Evolutionary conservation across 2,329 filamentous ascomycete genomes (phyloP), one percentile per base, ranked within the genome.

Genomic region (Verticillium klebahnii): DNA sequence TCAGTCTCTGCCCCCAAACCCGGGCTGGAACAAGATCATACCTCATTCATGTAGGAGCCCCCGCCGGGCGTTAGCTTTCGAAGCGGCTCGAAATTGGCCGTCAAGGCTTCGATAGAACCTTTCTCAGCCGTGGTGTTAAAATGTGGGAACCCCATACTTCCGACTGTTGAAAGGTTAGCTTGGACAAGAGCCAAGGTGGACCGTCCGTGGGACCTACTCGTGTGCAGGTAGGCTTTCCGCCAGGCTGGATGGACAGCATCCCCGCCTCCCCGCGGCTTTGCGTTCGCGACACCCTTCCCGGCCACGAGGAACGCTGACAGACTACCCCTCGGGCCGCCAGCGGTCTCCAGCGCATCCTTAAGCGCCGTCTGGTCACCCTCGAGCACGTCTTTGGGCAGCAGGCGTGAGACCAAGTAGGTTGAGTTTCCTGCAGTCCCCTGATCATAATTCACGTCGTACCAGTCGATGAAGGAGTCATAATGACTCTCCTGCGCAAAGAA

Each of bases 191-290:
- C 57, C 19, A 2, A 17, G 3, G 17, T n/a, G 36, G 17, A 31
- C 25, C 45, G n/a, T 31, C 25, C 45, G n/a, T 31, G 15, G 5
- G 56, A 74, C 77, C 69, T 69, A 80, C 80, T 65, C 0, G 72
- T 65, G 58, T 65, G 77, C 65, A 78, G 68, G 1, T 73, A 68
- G 2, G 78, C 73, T 6, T 73, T 71, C 52, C 82, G 74, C 81
- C 81, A 84, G 1, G 80, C 81, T 4, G 81, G 79, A 66, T 80
- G 80, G 45, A 82, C 73, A 6, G 78, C 75, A 70, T 72, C n/a
- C 17, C 77, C 71, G 0, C 79, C 80, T 0, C 80, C 81, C 19
- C 76, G 69, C 0, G 80, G 78, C 36, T 71, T 69, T 2, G 78
- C 80, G 52, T 82, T 67, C 0, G 73, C 69, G 1, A 82, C 75